Evolutionary conservation across 1,139 yeast genomes (phyloP), one percentile per base, ranked within the genome.

Genomic region (Suhomyces wounanorum): DNA sequence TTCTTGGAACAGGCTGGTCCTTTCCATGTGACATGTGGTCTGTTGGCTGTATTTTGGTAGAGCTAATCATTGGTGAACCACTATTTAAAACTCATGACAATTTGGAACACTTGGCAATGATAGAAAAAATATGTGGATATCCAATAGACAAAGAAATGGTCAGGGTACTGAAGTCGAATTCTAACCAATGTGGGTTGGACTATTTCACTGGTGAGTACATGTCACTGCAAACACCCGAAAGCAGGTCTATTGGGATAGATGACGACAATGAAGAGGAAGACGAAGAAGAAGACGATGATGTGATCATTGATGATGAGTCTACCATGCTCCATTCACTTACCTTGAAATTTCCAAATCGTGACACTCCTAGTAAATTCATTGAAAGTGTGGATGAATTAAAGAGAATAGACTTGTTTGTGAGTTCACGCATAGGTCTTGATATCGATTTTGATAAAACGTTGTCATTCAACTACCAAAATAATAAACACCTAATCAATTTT

Each of bases 11-110:
- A 35, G 98, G 98, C 37, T 95, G 99, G 94, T 84, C 90, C 3
- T 86, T 79, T 58, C 90, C 92, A 1, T 94, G 99, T 68, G 99
- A 95, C 68, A 75, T 94, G 71, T 95, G 99, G 99, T 89, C 97
- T 1, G 79, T 94, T 50, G 99, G 97, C 0, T 92, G 99, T 67
- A 91, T 95, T 14, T 72, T 95, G 42, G 92, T 91, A 11, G 99
- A 95, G 69, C 72, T 95, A 48, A 85, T 89, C 47, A 89, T 96
- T 30, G 99, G 99, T n/a, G 96, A 90, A 61, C 97, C 97, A 0
- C 71, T 95, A 31, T 95, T 94, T 68, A 92, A 89, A 58, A 95
- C 98, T 0, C 97, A 94, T 67, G 97, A 94, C 63, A 92, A 94
- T 66, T 73, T 85, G 52, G 98, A 94, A 67, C 99, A 95, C 70